Base-by-base conservation (phyloP, 2,329 filamentous ascomycete species). In the Periglandula ipomoeae region DNA sequence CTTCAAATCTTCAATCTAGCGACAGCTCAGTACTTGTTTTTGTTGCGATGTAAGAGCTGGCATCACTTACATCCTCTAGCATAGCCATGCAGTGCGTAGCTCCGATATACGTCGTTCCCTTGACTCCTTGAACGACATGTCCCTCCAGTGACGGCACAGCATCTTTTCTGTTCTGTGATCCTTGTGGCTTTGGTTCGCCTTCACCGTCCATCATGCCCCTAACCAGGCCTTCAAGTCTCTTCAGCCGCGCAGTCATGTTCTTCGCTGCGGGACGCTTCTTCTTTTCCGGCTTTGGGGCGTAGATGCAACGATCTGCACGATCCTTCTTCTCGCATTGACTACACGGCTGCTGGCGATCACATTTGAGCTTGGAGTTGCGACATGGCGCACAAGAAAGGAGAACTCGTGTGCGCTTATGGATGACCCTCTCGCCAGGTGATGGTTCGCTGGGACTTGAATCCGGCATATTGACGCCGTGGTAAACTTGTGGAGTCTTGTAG, bases 21-120 rank as follows among this genome's bases (percentile, higher is more conserved):
- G n/a, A 20, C 13, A 27, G 5, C 5, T 11, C 15, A 24, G 9
- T 7, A 32, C 19, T 17, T 22, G 43, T 19, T 10, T 11, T 5
- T 23, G n/a, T 5, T 3, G 2, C 4, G 22, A 24, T 19, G 27
- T 30, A 8, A 6, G 20, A n/a, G 7, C 10, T 35, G 9, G 20
- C n/a, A 17, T 13, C 6, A 63, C 72, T 68, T 55, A 80, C 77
- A 65, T 81, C 75, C 56, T 81, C 74, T 10, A 81, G 61, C 61
- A 81, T 79, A 2, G 78, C 78, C 65, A 79, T 74, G 54, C 76
- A 79, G 51, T 81, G 77, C 40, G 78, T 81, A 4, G 76, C 76
- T 1, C 78, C 78, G 4, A 81, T 71, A 53, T 79, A 81, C 4
- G 71, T 76, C 38, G 69, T 71, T 9, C 66, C 68, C 45, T 63